Evolutionary conservation across 208 protist species (phyloP).

Genomic region (Willaertia magna): DNA sequence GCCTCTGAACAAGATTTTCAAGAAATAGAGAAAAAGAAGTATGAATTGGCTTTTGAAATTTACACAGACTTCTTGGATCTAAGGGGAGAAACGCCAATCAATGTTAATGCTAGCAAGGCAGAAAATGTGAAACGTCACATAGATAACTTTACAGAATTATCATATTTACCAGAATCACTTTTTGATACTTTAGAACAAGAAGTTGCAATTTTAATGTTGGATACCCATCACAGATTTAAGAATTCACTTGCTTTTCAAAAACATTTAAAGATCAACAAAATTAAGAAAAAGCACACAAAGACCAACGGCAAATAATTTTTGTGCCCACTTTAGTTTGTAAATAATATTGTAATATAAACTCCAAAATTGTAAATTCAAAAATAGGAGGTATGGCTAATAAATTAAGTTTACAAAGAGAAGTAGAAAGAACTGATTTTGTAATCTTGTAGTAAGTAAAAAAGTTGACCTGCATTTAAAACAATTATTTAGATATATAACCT

Average conservation of each 20-base stretch:
- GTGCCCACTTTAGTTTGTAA: too few relatives aligned
- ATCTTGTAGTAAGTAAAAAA: too few relatives aligned
- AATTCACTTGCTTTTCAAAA: background rate
- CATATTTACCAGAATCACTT: background rate
- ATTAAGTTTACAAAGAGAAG: too few relatives aligned
- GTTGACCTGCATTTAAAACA: too few relatives aligned
- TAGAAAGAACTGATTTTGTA: too few relatives aligned
- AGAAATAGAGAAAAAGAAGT: background rate
- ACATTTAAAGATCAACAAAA: background rate
- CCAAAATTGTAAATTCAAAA: too few relatives aligned
- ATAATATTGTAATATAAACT: too few relatives aligned
- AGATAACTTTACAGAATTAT: background rate
- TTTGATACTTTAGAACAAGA: background rate
- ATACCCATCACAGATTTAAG: background rate
- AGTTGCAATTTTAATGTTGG: background rate
- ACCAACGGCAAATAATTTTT: too few relatives aligned
- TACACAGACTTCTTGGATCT: background rate
- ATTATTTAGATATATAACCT: too few relatives aligned
- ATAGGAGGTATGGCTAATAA: too few relatives aligned
- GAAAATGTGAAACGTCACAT: background rate
- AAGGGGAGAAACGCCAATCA: background rate
- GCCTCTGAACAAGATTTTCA: background rate
- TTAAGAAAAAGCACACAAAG: background rate
- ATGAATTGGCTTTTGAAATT: background rate
- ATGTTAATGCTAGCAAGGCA: background rate